Percentiles rank a stretch among this genome's conserved stretches.
Conservation (phyloP, 768 basidiomycete species). For the Leccinum longicurvipes region DNA sequence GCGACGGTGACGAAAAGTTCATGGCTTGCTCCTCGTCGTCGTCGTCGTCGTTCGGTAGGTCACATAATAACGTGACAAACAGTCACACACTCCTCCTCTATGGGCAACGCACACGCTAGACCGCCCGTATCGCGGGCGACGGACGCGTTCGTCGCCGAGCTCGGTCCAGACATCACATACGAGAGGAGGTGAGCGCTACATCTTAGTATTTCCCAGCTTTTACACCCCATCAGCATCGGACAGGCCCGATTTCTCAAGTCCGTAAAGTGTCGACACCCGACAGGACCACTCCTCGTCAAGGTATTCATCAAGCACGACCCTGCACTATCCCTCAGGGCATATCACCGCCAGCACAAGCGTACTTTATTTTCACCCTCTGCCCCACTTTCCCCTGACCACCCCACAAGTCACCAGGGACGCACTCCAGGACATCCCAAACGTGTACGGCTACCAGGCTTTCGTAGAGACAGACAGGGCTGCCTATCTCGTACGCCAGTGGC, state of each 20-base stretch:
- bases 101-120: slow-evolving; percentile 80
- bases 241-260: slow-evolving; percentile 58
- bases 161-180: slow-evolving; percentile 83
- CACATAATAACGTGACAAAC: slow-evolving; percentile 24
- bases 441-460: slow-evolving; percentile 85
- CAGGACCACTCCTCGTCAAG: slow-evolving; percentile 86
- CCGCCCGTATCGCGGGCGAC: slow-evolving; percentile 52
- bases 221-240: slow-evolving; percentile 20
- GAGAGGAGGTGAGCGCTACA: slow-evolving; percentile 93
- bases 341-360: slow-evolving; percentile 80
- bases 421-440: slow-evolving; percentile 78
- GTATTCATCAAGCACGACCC: slow-evolving; percentile 96
- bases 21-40: not conserved
- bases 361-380: slow-evolving; percentile 23
- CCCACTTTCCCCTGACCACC: not conserved
- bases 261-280: slow-evolving; percentile 80
- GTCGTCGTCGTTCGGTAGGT: slow-evolving; percentile 4
- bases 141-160: slow-evolving; percentile 88
- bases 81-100: slow-evolving; percentile 33
- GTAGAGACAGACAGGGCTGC: slow-evolving; percentile 96
- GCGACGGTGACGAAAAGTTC: slow-evolving; percentile 24
- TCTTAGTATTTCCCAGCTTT: not conserved
- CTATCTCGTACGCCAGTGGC: slow-evolving; percentile 92
- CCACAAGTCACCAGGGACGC: slow-evolving; percentile 78
- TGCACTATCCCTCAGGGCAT: slow-evolving; percentile 67